phyloP scores from a whole-genome alignment of 179 eudicot species.

The Beta macrorhiza region DNA sequence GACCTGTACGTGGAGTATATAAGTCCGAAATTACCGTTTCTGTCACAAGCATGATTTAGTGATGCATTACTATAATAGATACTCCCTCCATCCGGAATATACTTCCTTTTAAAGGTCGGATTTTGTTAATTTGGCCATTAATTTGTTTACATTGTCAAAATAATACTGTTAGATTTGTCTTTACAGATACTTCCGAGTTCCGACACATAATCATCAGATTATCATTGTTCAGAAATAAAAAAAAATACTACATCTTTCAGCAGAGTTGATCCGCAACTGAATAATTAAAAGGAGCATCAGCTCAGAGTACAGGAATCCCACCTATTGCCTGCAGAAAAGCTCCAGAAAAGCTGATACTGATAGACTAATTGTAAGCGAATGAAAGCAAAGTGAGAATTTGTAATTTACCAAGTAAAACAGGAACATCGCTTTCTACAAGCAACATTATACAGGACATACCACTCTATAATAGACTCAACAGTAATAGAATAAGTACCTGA shows the following conservation, averaged over 20 bases:
- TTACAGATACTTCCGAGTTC: not conserved
- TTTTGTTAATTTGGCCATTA: not conserved
- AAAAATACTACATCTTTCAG: not conserved
- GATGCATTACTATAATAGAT: not conserved
- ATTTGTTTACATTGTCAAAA: not conserved
- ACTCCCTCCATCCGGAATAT: not conserved
- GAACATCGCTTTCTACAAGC: not conserved
- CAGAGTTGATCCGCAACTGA: not conserved
- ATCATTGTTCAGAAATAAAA: not conserved
- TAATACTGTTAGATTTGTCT: too few relatives aligned
- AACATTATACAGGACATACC: not conserved
- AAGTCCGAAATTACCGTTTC: not conserved
- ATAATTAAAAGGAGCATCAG: not conserved
- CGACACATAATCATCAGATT: not conserved
- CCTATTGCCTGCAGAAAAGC: not conserved
- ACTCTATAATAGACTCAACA: not conserved
- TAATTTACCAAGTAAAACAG: not conserved
- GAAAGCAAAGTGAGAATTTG: not conserved
- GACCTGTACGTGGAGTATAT: conserved; percentile 47
- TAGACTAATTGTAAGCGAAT: not conserved
- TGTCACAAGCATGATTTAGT: not conserved
- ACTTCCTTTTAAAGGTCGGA: not conserved
- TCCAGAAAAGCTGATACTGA: not conserved
- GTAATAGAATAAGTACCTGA: conserved; percentile 50
- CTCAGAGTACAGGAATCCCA: not conserved